phyloP scores from a whole-genome alignment of 331 rosid species.

The Quercus lobata region DNA sequence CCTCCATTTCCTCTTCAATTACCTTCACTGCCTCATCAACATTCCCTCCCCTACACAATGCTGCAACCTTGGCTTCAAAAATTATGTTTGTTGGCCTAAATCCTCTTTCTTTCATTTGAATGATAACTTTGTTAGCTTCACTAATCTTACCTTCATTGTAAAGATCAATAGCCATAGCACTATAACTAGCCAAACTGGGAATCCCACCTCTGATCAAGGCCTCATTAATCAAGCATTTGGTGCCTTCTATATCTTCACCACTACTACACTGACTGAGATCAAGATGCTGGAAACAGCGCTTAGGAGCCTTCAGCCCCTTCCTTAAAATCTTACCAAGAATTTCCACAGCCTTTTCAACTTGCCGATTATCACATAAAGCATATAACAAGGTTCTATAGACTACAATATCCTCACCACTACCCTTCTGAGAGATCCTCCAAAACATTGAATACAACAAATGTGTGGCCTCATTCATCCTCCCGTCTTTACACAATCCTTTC shows the following conservation, averaged over 20 bases:
- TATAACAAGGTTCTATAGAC: conserved; percentile 67
- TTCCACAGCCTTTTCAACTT: conserved; percentile 59
- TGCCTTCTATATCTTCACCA: conserved; percentile 31
- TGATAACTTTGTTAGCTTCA: conserved; percentile 51
- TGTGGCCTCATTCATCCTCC: conserved; percentile 68
- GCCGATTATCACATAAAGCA: conserved; percentile 60
- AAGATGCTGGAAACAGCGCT: conserved; percentile 31
- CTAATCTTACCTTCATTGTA: conserved; percentile 47
- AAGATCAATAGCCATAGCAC: conserved; percentile 63
- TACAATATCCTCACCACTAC: conserved; percentile 72
- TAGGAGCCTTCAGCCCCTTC: conserved; percentile 77
- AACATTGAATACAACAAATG: conserved; percentile 85
- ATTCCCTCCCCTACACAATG: conserved; percentile 46
- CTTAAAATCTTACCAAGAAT: conserved; percentile 68
- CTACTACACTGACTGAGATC: conserved; percentile 30
- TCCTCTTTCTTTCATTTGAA: conserved; percentile 45
- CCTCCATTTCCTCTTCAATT: conserved; percentile 60
- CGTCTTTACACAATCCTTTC: conserved; percentile 75
- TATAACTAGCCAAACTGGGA: conserved; percentile 61
- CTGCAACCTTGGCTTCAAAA: conserved; percentile 62
- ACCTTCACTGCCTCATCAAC: conserved; percentile 55
- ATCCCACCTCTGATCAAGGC: conserved; percentile 62
- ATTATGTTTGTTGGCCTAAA: conserved; percentile 48
- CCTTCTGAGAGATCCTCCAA: conserved; percentile 87
- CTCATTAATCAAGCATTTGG: conserved; percentile 44